A percentile compares a stretch with the other conserved stretches of the same genome.
Evolutionary conservation across 2,329 filamentous ascomycete species (phyloP).

Genomic region (Fusarium guadeloupense): DNA sequence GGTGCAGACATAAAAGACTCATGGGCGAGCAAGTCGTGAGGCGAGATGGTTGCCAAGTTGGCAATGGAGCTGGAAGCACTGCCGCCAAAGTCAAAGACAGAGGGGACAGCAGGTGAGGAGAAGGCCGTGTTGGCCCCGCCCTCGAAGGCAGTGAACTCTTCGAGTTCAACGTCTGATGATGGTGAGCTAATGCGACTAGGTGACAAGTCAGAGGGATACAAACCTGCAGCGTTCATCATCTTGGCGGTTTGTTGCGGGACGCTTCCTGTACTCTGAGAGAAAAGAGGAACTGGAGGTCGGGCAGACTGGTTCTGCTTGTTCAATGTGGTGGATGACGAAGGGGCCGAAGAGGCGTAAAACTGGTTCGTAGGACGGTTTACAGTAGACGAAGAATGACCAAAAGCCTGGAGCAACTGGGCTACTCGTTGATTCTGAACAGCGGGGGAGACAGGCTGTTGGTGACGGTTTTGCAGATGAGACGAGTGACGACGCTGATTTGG

Average conservation of each 20-base stretch:
- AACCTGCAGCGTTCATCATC: conserved; percentile 58
- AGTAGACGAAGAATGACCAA: conserved; percentile 64
- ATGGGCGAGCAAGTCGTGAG: conserved; percentile 79
- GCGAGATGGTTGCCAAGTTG: conserved; percentile 79
- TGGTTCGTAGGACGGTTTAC: conserved; percentile 66
- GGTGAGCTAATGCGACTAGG: conserved; percentile 45
- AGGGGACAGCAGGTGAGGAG: conserved; percentile 62
- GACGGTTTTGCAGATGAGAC: conserved; percentile 55
- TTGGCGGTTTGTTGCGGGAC: conserved; percentile 57
- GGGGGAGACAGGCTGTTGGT: conserved; percentile 50
- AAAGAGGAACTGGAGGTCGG: conserved; percentile 77
- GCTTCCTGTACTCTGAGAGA: conserved; percentile 68
- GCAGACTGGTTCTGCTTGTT: conserved; percentile 62
- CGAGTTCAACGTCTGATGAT: conserved; percentile 64
- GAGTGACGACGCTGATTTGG: conserved; percentile 57
- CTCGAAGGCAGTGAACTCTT: conserved; percentile 67
- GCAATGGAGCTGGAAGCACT: conserved; percentile 60
- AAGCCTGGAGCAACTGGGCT: conserved; percentile 66
- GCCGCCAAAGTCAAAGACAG: conserved; percentile 60
- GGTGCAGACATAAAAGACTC: conserved; percentile 78
- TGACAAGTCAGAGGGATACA: conserved; percentile 14
- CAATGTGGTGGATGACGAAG: conserved; percentile 67
- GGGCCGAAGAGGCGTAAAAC: conserved; percentile 74
- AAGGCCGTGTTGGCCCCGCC: conserved; percentile 61
- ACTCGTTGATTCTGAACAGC: conserved; percentile 67